phyloP scores from a whole-genome alignment of 75 land plant genomes.

The Adiantum capillusveneris region DNA sequence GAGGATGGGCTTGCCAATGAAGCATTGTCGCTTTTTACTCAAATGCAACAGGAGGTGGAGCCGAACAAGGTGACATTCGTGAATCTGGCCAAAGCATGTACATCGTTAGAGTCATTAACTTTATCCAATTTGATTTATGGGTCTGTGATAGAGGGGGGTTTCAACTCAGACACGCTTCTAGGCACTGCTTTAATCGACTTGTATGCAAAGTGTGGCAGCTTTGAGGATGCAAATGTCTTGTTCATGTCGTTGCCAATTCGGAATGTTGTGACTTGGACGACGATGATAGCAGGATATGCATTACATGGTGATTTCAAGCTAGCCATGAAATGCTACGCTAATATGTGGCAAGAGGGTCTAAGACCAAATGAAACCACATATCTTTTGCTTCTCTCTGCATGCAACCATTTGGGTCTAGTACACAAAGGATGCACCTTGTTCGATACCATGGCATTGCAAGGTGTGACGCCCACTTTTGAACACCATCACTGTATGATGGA shows the following conservation, averaged over 20 bases:
- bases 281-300: constrained; percentile 45
- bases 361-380: constrained; percentile 35
- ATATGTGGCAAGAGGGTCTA: constrained; percentile 27
- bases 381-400: constrained; percentile 33
- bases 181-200: constrained; percentile 42
- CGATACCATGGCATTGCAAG: constrained; percentile 15
- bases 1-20: neutral
- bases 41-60: constrained; percentile 1
- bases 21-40: neutral
- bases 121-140: constrained; percentile 25
- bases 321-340: constrained; percentile 32
- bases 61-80: constrained; percentile 4
- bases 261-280: constrained; percentile 45
- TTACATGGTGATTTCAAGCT: constrained; percentile 27
- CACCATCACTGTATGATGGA: constrained; percentile 12
- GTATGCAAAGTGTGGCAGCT: constrained; percentile 43
- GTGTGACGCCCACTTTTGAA: neutral
- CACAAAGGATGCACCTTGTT: constrained; percentile 36
- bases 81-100: constrained; percentile 6
- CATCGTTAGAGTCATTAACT: neutral
- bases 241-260: constrained; percentile 23
- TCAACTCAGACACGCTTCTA: constrained; percentile 20
- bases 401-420: constrained; percentile 44
- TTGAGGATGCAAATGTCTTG: constrained; percentile 21
- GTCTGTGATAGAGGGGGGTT: constrained; percentile 15